A percentile compares a stretch with the other conserved stretches of the same genome.
Evolutionary conservation across 2,329 filamentous ascomycete genomes (phyloP).

Genomic region (Aspergillus tamarii): DNA sequence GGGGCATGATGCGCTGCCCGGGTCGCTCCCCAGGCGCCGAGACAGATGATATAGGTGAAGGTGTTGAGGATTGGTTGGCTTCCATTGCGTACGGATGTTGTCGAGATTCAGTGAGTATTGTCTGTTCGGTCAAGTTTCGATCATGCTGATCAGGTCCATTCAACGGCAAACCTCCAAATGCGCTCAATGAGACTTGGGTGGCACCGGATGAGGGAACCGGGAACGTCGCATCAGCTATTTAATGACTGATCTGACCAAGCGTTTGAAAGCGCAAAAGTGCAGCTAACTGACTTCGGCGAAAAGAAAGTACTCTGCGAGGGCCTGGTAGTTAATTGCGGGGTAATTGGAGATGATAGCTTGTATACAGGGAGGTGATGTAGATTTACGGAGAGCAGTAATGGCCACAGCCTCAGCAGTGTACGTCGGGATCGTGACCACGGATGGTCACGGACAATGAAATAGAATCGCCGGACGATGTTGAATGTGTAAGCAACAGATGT

Average conservation of each 20-base stretch:
- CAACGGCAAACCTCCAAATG: slow-evolving; percentile 20
- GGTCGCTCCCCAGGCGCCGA: slow-evolving; percentile 34
- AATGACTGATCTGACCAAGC: slow-evolving; percentile 26
- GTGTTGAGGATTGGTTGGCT: slow-evolving; percentile 33
- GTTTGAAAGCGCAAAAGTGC: slow-evolving; percentile 26
- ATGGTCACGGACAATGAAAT: slow-evolving; percentile 43
- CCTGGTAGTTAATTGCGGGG: slow-evolving; percentile 24
- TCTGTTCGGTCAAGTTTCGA: slow-evolving; percentile 27
- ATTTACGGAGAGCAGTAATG: slow-evolving; percentile 29
- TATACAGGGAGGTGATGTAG: slow-evolving; percentile 36
- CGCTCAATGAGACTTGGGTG: slow-evolving; percentile 22
- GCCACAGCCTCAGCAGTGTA: slow-evolving; percentile 25
- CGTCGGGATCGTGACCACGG: slow-evolving; percentile 32
- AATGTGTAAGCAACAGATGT: slow-evolving; percentile 15
- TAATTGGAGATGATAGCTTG: slow-evolving; percentile 29
- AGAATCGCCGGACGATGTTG: slow-evolving; percentile 29
- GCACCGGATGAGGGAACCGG: slow-evolving; percentile 30
- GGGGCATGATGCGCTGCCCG: slow-evolving; percentile 53
- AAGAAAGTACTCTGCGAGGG: slow-evolving; percentile 31
- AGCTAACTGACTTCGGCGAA: slow-evolving; percentile 29
- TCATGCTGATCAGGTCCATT: slow-evolving; percentile 26
- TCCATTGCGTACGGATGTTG: slow-evolving; percentile 32
- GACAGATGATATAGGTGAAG: slow-evolving; percentile 32
- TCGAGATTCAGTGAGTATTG: slow-evolving; percentile 27
- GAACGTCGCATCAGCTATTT: slow-evolving; percentile 34